Conservation (phyloP, 2,329 filamentous ascomycete species). For the Talaromyces sp. region DNA sequence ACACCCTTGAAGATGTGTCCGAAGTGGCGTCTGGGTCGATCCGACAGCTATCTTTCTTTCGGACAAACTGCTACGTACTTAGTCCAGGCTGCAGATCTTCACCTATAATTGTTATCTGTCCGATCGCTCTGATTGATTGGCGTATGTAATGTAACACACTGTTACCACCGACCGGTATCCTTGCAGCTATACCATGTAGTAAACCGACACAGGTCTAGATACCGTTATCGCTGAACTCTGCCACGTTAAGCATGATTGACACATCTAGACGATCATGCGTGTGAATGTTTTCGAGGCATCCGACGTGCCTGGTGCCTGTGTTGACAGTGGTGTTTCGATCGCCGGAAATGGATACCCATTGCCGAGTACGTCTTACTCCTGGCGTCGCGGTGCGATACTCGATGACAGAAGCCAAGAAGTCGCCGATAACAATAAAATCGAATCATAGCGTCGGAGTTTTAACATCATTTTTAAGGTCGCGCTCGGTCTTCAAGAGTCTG, state of each 20-base stretch:
- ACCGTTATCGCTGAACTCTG: background rate
- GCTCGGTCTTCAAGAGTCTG: background rate
- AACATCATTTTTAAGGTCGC: background rate
- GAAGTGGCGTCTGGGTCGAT: background rate
- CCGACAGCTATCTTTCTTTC: background rate
- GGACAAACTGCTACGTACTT: background rate
- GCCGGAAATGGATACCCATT: background rate
- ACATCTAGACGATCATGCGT: background rate
- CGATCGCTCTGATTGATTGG: background rate
- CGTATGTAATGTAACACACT: background rate
- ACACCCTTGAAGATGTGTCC: background rate
- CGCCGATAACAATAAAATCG: background rate
- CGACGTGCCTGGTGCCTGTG: background rate
- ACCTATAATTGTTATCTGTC: background rate
- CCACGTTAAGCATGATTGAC: background rate
- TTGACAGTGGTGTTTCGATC: background rate
- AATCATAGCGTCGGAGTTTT: conserved; percentile 1
- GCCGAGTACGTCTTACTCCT: background rate
- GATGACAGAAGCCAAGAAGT: conserved; percentile 3
- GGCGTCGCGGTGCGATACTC: background rate
- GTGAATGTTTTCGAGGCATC: background rate
- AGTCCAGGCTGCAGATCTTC: background rate
- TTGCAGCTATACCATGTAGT: background rate
- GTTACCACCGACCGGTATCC: background rate
- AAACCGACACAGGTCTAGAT: background rate